Conservation (phyloP, 2,329 filamentous ascomycete species). For the Cercospora sp. region DNA sequence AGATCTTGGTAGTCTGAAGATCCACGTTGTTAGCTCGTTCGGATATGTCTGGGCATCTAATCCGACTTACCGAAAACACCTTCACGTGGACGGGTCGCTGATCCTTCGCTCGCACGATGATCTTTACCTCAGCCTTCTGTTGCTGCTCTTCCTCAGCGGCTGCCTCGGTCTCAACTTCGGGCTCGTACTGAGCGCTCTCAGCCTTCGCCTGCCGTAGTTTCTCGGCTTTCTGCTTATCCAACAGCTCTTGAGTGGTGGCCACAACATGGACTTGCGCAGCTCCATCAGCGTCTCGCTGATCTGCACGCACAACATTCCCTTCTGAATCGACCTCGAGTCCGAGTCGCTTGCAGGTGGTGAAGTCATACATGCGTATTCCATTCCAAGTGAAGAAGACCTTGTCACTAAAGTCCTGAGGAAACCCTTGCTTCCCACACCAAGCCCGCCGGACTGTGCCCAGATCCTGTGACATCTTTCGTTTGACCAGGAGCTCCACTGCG, state of each 20-base stretch:
- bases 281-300: slow-evolving; percentile 52
- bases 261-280: slow-evolving; percentile 69
- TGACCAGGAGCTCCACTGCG: slow-evolving; percentile 63
- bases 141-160: slow-evolving; percentile 15
- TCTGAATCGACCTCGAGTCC: slow-evolving; percentile 56
- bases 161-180: slow-evolving; percentile 15
- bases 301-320: slow-evolving; percentile 45
- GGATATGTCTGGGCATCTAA: background rate
- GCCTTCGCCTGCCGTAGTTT: slow-evolving; percentile 41
- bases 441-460: slow-evolving; percentile 66
- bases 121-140: slow-evolving; percentile 40
- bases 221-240: slow-evolving; percentile 53
- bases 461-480: slow-evolving; percentile 65
- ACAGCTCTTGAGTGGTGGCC: slow-evolving; percentile 70
- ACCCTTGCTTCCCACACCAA: slow-evolving; percentile 67
- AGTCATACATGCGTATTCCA: slow-evolving; percentile 68
- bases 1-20: slow-evolving; percentile 58
- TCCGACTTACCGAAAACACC: slow-evolving; percentile 47
- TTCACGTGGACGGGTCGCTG: slow-evolving; percentile 54
- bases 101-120: slow-evolving; percentile 56
- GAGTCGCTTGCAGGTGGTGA: slow-evolving; percentile 70
- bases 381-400: slow-evolving; percentile 79
- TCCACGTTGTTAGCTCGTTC: slow-evolving; percentile 29
- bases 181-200: slow-evolving; percentile 6
- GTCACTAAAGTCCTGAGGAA: slow-evolving; percentile 52